Evolutionary conservation across 768 basidiomycete species (phyloP), one percentile per base, ranked within the genome.

Genomic region (Amanita rubescens): DNA sequence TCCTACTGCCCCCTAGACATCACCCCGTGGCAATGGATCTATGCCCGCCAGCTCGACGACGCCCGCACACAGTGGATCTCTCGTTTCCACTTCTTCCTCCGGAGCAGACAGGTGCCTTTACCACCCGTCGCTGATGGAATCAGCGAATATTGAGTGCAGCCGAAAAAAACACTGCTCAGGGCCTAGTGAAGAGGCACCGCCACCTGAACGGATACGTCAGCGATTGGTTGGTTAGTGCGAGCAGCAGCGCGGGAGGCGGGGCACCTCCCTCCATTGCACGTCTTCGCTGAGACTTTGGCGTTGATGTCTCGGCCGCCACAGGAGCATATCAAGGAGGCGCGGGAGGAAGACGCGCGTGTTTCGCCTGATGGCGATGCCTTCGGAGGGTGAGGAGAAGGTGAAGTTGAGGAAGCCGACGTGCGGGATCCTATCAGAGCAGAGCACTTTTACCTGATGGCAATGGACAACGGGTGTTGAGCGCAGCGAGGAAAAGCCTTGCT

Each of bases 241-340:
- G 41, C 20, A 53, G 52, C 35, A 46, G 41, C 19, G 15, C 27
- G 11, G 35, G 11, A 12, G 22, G 22, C 17, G 19, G 30, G 9
- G 9, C 30, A 5, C 11, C 55, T 56, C 20, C 54, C 64, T 38
- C 53, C 53, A 25, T 47, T 51, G 51, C n/a, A n/a, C n/a, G n/a
- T n/a, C n/a, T n/a, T n/a, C n/a, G n/a, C n/a, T n/a, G n/a, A 61
- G 22, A 88, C 86, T 0, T 87, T 87, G 1, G 87, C 89, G 6
- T 69, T 91, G 56, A 71, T 78, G 72, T 89, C 89, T 2, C 81
- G 84, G 48, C 90, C 89, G 1, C 90, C 89, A 8, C 80, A 65
- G 5, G 84, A 87, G 51, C 90, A 91, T 63, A 89, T 91, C 56
- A 79, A 85, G 57, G 85, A 91, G 69, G 91, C 89, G 15, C 83